Evolutionary conservation across 192 early-diverging fungal species (phyloP), one percentile per base, ranked within the genome.

Genomic region (Linnemannia hyalina): DNA sequence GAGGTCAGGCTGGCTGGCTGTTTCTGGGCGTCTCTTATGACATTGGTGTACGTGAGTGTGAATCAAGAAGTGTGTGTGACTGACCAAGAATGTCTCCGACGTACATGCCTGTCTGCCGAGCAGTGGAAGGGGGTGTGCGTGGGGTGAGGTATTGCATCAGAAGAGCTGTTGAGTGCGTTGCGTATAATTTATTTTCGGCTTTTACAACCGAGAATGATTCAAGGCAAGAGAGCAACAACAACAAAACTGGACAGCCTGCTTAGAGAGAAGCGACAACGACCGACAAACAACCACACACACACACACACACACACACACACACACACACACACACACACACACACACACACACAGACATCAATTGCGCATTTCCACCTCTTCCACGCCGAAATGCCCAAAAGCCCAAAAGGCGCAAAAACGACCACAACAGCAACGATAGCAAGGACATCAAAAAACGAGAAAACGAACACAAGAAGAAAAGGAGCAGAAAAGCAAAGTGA

Each of bases 391-490:
- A 65, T 35, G 60, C 11, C 60, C 60, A 65, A 65, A 65, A 65
- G 60, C 60, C 60, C 60, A 65, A 65, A 65, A 29, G 60, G 60
- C n/a, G 60, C 60, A 65, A 65, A 65, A 26, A 29, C 60, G 26
- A 65, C 13, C 35, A 29, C 60, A 65, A 6, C 7, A 60, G n/a
- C n/a, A 60, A 23, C 18, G 7, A 18, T 4, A 55, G 18, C 20
- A 57, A 23, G 29, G 32, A 26, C 60, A 32, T 1, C 6, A 23
- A 23, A 23, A 26, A 46, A 6, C 18, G 49, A 52, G 49, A 16
- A 52, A 52, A 52, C 4, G 18, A 52, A 16, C 49, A 52, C 49
- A 52, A 52, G 49, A 22, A 52, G 22, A 52, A 52, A 52, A 52
- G 20, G 49, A 52, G 49, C 49, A 52, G 18, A 20, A 52, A 52